These are phyloP conservation scores for Paracorniculantispora psalliotae DNA, from an alignment of 2,329 filamentous ascomycete species.

Conservation along the genomic window DNA sequence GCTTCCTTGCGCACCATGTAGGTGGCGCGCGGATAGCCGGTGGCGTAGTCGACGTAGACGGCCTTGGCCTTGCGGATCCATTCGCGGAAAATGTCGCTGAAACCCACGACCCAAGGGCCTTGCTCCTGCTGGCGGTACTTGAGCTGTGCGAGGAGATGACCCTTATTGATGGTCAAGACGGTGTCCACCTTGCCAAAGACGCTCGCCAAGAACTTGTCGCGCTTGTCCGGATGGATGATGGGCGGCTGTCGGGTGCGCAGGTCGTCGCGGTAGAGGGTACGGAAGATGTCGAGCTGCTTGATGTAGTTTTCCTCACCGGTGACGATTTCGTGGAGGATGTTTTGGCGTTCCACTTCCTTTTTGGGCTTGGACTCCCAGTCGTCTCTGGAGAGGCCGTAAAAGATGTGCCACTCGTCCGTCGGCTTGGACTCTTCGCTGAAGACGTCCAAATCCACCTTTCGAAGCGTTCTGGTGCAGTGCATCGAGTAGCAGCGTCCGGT, in stretches of 20 bases:
- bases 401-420: conserved; percentile 78
- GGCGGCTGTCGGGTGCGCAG: conserved; percentile 68
- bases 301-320: conserved; percentile 90
- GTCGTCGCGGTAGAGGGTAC: conserved; percentile 78
- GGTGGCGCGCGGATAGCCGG: conserved; percentile 76
- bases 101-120: conserved; percentile 87
- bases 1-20: conserved; percentile 80
- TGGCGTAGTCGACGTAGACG: conserved; percentile 89
- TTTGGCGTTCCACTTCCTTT: conserved; percentile 90
- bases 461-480: conserved; percentile 88
- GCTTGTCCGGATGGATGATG: conserved; percentile 72
- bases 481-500: conserved; percentile 84
- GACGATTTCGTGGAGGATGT: conserved; percentile 92
- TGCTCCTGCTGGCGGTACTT: conserved; percentile 97
- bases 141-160: conserved; percentile 84
- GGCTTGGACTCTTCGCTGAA: conserved; percentile 63
- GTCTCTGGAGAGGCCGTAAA: conserved; percentile 78
- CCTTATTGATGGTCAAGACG: conserved; percentile 87
- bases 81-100: conserved; percentile 95
- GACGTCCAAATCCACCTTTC: conserved; percentile 85
- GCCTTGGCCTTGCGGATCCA: conserved; percentile 93
- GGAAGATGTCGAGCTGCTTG: conserved; percentile 79
- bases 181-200: conserved; percentile 90
- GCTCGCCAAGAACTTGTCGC: conserved; percentile 72
- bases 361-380: conserved; percentile 65